Evolutionary conservation across 2,329 filamentous ascomycete species (phyloP).

Genomic region (Ilyonectria destructans): DNA sequence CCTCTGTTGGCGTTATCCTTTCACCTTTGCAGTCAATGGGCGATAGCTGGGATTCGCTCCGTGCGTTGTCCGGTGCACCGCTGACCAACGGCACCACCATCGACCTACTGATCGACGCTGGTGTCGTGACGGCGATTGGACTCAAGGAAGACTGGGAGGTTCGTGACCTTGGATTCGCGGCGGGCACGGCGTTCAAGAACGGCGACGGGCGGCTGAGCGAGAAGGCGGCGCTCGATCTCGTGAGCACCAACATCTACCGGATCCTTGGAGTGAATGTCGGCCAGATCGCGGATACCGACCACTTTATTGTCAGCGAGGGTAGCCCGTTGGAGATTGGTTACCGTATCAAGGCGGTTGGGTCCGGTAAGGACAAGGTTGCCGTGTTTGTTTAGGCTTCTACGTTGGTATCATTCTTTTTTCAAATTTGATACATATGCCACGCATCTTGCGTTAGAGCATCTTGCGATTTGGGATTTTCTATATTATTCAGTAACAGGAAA

Average conservation of each 20-base stretch:
- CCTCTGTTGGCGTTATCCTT: constrained; percentile 73
- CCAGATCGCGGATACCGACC: constrained; percentile 50
- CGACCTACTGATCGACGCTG: constrained; percentile 71
- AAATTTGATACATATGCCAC: neutral
- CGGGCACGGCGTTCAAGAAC: constrained; percentile 74
- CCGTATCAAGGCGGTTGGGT: constrained; percentile 68
- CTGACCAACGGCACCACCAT: constrained; percentile 77
- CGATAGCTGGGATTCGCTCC: constrained; percentile 73
- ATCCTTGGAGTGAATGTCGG: constrained; percentile 67
- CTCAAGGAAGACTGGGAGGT: constrained; percentile 76
- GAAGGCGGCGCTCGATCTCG: constrained; percentile 70
- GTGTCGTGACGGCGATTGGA: constrained; percentile 72
- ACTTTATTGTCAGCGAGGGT: constrained; percentile 77
- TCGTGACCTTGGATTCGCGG: constrained; percentile 72
- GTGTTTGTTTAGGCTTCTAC: constrained; percentile 53
- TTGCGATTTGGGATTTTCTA: neutral
- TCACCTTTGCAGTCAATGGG: constrained; percentile 72
- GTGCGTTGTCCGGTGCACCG: constrained; percentile 75
- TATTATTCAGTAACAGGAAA: neutral
- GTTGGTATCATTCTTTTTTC: too few species aligned
- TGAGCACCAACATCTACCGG: constrained; percentile 71
- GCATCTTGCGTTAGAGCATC: neutral
- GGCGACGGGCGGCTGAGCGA: constrained; percentile 68
- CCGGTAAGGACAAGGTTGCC: constrained; percentile 51
- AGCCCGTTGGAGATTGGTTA: constrained; percentile 74